Conservation (phyloP, 176 grass and related monocot genomes). For the Echinochloa phyllopogon region DNA sequence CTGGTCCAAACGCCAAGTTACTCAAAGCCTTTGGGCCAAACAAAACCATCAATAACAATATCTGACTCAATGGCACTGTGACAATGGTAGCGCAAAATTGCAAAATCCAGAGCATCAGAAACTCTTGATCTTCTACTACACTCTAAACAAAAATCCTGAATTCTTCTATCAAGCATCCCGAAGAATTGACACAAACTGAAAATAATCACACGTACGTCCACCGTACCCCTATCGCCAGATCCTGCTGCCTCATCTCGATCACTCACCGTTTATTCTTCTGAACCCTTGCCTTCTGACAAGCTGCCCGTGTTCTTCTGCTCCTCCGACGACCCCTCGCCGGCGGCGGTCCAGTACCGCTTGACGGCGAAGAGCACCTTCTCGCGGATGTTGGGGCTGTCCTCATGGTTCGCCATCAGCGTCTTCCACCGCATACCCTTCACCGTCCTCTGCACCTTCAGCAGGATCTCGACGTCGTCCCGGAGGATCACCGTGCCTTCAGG, state of each 20-base stretch:
- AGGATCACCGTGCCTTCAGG: conserved; percentile 87
- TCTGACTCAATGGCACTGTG: neutral
- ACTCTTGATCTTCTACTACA: neutral
- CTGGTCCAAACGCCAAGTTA: too few species aligned
- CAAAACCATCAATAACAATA: neutral
- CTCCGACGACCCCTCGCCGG: conserved; percentile 23
- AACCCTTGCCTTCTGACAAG: conserved; percentile 17
- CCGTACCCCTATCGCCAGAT: neutral
- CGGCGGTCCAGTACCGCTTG: conserved; percentile 80
- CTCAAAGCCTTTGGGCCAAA: too few species aligned
- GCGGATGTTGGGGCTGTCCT: conserved; percentile 66
- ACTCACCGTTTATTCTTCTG: conserved; percentile 6
- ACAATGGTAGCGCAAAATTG: neutral
- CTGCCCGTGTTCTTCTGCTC: neutral
- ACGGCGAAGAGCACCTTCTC: conserved; percentile 86
- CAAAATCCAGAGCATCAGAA: neutral
- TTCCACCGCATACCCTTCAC: conserved; percentile 74
- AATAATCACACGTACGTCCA: conserved; percentile 9
- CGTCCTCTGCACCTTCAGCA: conserved; percentile 65
- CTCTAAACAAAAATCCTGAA: conserved; percentile 11
- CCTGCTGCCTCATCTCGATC: neutral
- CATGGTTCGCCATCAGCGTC: conserved; percentile 64
- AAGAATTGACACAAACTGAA: neutral
- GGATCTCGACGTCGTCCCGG: conserved; percentile 68
- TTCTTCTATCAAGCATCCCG: neutral